Percentiles rank a stretch among this genome's conserved stretches.
phyloP scores from a whole-genome alignment of 2,329 filamentous ascomycete genomes.

The Claviceps sp. region DNA sequence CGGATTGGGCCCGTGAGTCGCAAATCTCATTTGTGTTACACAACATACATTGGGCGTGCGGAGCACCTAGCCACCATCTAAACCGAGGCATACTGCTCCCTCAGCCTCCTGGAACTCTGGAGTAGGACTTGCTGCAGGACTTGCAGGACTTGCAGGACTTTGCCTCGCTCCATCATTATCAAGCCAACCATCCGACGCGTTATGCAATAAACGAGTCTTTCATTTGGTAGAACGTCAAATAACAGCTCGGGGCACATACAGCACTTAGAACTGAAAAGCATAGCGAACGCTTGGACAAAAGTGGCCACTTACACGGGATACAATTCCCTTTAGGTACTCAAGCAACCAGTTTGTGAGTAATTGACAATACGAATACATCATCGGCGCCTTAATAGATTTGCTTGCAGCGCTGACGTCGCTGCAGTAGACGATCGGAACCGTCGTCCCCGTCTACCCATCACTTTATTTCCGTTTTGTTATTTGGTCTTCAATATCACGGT shows the following conservation, averaged over 20 bases:
- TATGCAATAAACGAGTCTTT: slow-evolving; percentile 10
- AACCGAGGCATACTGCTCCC: background rate
- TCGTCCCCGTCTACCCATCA: background rate
- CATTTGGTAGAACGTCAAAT: background rate
- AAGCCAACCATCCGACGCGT: slow-evolving; percentile 8
- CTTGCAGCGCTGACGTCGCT: background rate
- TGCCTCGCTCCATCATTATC: background rate
- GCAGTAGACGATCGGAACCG: background rate
- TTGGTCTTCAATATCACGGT: background rate
- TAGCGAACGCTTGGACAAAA: background rate
- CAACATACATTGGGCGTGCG: background rate
- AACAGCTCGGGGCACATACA: background rate
- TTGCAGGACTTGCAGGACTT: background rate
- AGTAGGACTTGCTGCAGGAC: too few species aligned
- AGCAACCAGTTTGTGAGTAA: background rate
- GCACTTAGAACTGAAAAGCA: background rate
- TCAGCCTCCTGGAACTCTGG: background rate
- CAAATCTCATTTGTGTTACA: slow-evolving; percentile 3
- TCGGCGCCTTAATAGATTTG: background rate
- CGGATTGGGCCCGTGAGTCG: background rate
- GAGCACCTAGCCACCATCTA: background rate
- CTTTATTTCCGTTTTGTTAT: background rate
- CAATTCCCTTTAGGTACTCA: background rate
- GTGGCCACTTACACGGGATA: background rate
- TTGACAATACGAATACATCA: background rate